Evolutionary conservation across 164 flowering plant genomes (phyloP).

Genomic region (Nymphaea colorata): DNA sequence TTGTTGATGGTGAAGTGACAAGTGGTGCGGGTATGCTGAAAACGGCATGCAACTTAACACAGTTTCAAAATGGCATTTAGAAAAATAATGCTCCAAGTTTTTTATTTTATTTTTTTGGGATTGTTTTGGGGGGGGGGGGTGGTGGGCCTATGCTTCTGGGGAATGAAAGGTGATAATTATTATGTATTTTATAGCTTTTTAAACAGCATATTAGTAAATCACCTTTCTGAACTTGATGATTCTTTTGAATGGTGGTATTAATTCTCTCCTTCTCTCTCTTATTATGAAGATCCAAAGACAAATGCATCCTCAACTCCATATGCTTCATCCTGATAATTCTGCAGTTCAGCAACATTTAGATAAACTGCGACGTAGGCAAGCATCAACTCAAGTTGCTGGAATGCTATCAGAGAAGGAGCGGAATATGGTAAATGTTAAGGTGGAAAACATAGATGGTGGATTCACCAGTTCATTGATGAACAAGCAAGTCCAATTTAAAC

Average conservation of each 20-base stretch:
- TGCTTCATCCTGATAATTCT: slow-evolving; percentile 46
- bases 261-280: not conserved
- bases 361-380: slow-evolving; percentile 42
- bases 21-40: too few species aligned
- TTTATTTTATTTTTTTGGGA: too few species aligned
- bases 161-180: not conserved
- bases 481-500: slow-evolving; percentile 54
- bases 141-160: too few species aligned
- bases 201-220: not conserved
- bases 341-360: slow-evolving; percentile 61
- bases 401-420: slow-evolving; percentile 55
- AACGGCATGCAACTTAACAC: too few species aligned
- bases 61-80: too few species aligned
- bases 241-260: too few species aligned
- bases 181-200: not conserved
- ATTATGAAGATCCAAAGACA: slow-evolving; percentile 44
- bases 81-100: too few species aligned
- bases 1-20: too few species aligned
- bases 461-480: slow-evolving; percentile 25
- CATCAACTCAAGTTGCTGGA: slow-evolving; percentile 27
- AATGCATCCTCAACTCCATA: slow-evolving; percentile 69
- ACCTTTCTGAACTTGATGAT: too few species aligned
- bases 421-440: slow-evolving; percentile 67
- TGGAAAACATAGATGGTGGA: slow-evolving; percentile 55
- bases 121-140: too few species aligned